phyloP scores from a whole-genome alignment of 148 eudicot species.

The Hydrangea macrophylla region DNA sequence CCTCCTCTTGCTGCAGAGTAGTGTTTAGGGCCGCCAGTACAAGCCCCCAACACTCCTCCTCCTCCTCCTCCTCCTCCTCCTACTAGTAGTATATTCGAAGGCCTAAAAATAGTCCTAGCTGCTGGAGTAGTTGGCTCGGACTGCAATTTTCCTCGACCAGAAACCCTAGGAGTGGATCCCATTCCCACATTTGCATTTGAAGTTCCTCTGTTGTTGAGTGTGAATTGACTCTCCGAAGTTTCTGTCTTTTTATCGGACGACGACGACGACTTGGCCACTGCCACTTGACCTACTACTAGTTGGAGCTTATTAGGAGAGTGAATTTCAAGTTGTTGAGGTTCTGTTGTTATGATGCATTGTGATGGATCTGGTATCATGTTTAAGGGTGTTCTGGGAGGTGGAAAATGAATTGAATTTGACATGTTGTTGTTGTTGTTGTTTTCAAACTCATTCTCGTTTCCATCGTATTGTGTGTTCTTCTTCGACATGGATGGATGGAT shows the following conservation, averaged over 20 bases:
- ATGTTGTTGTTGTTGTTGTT: too few species aligned
- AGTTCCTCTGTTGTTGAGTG: constrained; percentile 13
- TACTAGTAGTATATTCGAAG: constrained; percentile 19
- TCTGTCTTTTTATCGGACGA: constrained; percentile 8
- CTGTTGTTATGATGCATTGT: constrained; percentile 24
- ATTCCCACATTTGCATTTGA: constrained; percentile 4
- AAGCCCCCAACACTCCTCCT: constrained; percentile 19
- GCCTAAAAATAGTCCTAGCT: constrained; percentile 29
- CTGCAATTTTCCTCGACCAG: constrained; percentile 25
- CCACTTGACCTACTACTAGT: too few species aligned
- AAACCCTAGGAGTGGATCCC: constrained; percentile 29
- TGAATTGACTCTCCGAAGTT: constrained; percentile 6
- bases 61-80: too few species aligned
- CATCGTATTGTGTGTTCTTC: constrained; percentile 15
- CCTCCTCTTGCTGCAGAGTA: constrained; percentile 24
- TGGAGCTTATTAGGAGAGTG: constrained; percentile 17
- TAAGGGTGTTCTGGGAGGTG: constrained; percentile 45
- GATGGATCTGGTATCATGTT: constrained; percentile 54
- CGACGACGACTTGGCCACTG: not conserved
- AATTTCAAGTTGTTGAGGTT: constrained; percentile 15
- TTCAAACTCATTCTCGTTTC: constrained; percentile 39
- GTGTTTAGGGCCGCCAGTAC: constrained; percentile 23
- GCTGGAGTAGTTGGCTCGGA: constrained; percentile 46
- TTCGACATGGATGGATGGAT: constrained; percentile 33
- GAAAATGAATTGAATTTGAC: constrained; percentile 7